Evolutionary conservation across 73 alveolate genomes (phyloP).

Genomic region (Uronychia binucleata): DNA sequence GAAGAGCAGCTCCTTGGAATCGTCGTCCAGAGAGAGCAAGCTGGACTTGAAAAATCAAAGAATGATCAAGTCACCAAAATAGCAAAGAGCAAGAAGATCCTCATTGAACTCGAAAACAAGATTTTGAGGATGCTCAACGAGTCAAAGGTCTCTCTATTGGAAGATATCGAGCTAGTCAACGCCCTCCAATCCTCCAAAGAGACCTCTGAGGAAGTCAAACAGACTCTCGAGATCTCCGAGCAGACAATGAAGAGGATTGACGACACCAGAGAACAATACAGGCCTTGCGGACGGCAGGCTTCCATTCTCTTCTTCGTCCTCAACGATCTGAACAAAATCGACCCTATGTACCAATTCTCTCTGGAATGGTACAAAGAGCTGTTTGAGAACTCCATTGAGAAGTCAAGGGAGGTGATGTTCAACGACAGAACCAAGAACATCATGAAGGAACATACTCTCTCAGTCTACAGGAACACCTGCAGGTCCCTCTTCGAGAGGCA

Average conservation of each 20-base stretch:
- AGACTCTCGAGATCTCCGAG: slow-evolving; percentile 65
- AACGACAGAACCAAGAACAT: slow-evolving; percentile 84
- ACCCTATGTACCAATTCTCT: slow-evolving; percentile 94
- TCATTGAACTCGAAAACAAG: slow-evolving; percentile 84
- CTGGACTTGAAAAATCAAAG: slow-evolving; percentile 77
- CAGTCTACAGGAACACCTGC: slow-evolving; percentile 96
- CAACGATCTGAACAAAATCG: slow-evolving; percentile 82
- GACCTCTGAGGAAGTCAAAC: slow-evolving; percentile 67
- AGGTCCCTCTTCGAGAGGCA: slow-evolving; percentile 99
- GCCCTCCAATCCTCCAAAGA: slow-evolving; percentile 79
- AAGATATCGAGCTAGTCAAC: slow-evolving; percentile 78
- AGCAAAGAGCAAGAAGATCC: slow-evolving; percentile 67
- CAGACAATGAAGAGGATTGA: slow-evolving; percentile 93
- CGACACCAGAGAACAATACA: slow-evolving; percentile 89
- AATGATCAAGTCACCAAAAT: slow-evolving; percentile 64
- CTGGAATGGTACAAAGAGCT: slow-evolving; percentile 90
- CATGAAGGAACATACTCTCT: slow-evolving; percentile 86
- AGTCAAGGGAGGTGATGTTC: slow-evolving; percentile 83
- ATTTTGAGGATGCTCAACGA: slow-evolving; percentile 75
- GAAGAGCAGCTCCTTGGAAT: slow-evolving; percentile 95
- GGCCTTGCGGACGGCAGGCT: slow-evolving; percentile 92
- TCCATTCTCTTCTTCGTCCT: slow-evolving; percentile 86
- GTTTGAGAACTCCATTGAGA: slow-evolving; percentile 89
- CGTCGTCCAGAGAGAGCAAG: slow-evolving; percentile 92
- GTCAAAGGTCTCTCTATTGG: slow-evolving; percentile 77